These are phyloP conservation scores for Prunella vulgaris DNA, from an alignment of 257 asterid species.

Conservation along the genomic window DNA sequence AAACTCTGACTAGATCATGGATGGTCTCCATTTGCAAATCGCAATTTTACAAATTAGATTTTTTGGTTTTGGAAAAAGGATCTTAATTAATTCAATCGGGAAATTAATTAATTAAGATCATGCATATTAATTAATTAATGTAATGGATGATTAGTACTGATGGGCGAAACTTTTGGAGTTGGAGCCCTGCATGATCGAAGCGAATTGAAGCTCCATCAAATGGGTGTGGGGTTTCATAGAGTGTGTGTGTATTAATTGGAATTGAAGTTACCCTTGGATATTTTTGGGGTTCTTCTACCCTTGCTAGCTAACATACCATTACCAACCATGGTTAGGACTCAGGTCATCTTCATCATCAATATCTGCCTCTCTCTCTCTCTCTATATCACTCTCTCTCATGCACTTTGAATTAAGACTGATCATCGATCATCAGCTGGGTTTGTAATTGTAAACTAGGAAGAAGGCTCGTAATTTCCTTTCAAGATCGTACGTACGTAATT, in stretches of 20 bases:
- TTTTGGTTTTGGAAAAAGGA: slow-evolving; percentile 20
- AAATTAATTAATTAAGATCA: no score
- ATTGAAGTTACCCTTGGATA: slow-evolving; percentile 52
- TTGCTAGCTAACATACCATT: no score
- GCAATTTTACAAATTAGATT: slow-evolving; percentile 19
- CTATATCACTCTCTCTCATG: slow-evolving; percentile 18
- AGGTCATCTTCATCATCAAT: slow-evolving; percentile 47
- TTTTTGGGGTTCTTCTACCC: slow-evolving; percentile 59
- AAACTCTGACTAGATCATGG: slow-evolving; percentile 59
- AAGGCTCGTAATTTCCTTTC: slow-evolving; percentile 32
- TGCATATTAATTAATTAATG: slow-evolving; percentile 3
- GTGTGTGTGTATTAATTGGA: no score
- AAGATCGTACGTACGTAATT: no score
- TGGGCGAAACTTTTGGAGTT: slow-evolving; percentile 46
- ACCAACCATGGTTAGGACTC: slow-evolving; percentile 93
- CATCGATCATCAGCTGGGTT: slow-evolving; percentile 33
- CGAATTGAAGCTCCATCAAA: slow-evolving; percentile 54
- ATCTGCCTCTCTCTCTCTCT: slow-evolving; percentile 12
- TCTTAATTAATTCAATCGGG: slow-evolving; percentile 29
- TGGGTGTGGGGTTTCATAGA: slow-evolving; percentile 58
- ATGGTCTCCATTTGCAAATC: slow-evolving; percentile 18
- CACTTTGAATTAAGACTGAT: slow-evolving; percentile 30
- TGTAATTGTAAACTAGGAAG: slow-evolving; percentile 50
- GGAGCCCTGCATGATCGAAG: no score
- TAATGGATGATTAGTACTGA: no score